Conservation (phyloP, 371 early-diverging fungal genomes). For the Mucor mucedo region DNA sequence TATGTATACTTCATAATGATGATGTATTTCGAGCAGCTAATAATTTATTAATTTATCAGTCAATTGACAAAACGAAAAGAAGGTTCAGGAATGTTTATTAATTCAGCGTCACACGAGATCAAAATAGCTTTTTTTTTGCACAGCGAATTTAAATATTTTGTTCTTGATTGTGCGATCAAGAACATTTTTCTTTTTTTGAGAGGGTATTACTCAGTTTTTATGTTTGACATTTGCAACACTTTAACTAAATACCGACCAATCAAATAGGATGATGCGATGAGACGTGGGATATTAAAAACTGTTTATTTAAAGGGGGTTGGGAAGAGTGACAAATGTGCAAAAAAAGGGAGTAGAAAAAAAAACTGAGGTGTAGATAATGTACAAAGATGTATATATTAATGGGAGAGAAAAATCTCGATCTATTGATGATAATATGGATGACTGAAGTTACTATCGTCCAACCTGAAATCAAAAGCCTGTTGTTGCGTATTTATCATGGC, state of each 20-base stretch:
- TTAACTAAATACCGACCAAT: neutral
- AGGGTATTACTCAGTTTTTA: no score
- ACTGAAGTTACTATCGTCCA: constrained; percentile 13
- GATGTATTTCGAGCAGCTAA: no score
- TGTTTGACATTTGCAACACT: neutral
- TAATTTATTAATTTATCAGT: no score
- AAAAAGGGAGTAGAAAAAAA: neutral
- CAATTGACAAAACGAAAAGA: neutral
- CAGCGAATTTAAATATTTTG: no score
- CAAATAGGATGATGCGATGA: constrained; percentile 11
- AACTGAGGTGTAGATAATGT: constrained; percentile 1
- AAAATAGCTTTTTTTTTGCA: neutral
- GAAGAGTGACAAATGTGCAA: neutral
- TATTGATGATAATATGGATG: constrained; percentile 5
- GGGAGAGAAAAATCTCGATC: neutral
- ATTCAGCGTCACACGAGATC: no score
- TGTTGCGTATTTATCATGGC: constrained; percentile 16
- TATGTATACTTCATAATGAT: no score
- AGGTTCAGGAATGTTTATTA: neutral
- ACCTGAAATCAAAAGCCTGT: constrained; percentile 12
- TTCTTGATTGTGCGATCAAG: no score
- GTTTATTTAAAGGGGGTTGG: neutral
- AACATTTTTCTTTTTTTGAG: no score
- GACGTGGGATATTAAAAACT: neutral
- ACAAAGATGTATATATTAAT: neutral